Evolutionary conservation across 2,329 filamentous ascomycete species (phyloP).

Genomic region (Stromatinia cepivora): DNA sequence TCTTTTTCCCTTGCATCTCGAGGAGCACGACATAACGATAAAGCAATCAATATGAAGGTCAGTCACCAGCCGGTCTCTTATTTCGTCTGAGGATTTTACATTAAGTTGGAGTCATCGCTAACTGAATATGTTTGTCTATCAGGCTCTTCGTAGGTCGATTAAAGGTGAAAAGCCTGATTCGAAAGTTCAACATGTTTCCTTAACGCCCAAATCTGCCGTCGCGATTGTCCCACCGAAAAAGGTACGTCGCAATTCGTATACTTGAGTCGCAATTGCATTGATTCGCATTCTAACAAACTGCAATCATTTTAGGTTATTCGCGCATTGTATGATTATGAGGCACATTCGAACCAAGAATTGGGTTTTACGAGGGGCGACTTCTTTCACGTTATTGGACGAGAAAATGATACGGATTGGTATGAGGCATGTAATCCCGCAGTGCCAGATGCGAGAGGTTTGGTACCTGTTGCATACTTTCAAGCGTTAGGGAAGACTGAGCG

Average conservation of each 20-base stretch:
- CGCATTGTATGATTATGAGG: conserved; percentile 90
- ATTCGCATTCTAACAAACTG: neutral
- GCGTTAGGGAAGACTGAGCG: conserved; percentile 87
- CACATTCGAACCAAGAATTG: conserved; percentile 74
- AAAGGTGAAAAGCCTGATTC: conserved; percentile 65
- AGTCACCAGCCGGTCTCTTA: conserved; percentile 17
- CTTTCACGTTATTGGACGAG: conserved; percentile 94
- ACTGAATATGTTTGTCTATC: conserved; percentile 32
- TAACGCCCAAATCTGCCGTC: conserved; percentile 68
- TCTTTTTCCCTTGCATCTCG: conserved; percentile 25
- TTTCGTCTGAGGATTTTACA: neutral
- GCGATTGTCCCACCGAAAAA: conserved; percentile 74
- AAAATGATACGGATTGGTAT: conserved; percentile 96
- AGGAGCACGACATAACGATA: conserved; percentile 28
- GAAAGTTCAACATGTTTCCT: conserved; percentile 62
- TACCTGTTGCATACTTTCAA: conserved; percentile 93
- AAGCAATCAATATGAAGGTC: conserved; percentile 38
- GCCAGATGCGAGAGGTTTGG: conserved; percentile 82
- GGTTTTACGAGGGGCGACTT: conserved; percentile 95
- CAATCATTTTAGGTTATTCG: conserved; percentile 75
- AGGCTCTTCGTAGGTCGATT: conserved; percentile 67
- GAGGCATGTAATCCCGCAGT: conserved; percentile 94
- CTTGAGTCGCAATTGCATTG: conserved; percentile 1
- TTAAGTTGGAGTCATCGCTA: conserved; percentile 27
- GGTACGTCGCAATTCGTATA: conserved; percentile 47